phyloP scores from a whole-genome alignment of 169 alveolate genomes.

The Plasmodium berghei region DNA sequence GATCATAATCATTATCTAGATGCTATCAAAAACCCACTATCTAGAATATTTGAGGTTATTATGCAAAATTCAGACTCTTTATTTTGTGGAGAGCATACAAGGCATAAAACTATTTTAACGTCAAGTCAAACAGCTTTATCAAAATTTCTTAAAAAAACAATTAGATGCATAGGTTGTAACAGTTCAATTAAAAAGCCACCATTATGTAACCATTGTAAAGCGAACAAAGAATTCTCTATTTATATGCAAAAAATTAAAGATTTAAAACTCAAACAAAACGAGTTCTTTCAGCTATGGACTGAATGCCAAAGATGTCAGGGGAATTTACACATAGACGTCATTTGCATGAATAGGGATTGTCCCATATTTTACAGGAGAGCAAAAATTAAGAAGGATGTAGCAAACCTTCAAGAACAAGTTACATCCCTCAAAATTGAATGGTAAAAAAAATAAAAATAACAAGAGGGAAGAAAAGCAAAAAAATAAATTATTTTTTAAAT shows the following conservation, averaged over 20 bases:
- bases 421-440: constrained; percentile 77
- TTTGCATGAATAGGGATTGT: constrained; percentile 98
- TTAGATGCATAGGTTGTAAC: constrained; percentile 95
- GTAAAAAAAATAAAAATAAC: not conserved
- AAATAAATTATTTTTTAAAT: not conserved
- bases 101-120: constrained; percentile 78
- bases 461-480: constrained; percentile 1
- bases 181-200: constrained; percentile 87
- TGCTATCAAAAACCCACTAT: constrained; percentile 93
- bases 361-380: constrained; percentile 98
- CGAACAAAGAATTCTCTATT: constrained; percentile 80
- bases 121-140: constrained; percentile 89
- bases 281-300: constrained; percentile 96
- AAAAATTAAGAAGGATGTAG: constrained; percentile 93
- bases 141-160: constrained; percentile 91
- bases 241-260: constrained; percentile 87
- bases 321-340: constrained; percentile 94
- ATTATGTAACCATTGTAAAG: constrained; percentile 83
- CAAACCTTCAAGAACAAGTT: constrained; percentile 83
- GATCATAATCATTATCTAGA: constrained; percentile 98
- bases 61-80: constrained; percentile 93
- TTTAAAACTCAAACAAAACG: constrained; percentile 91
- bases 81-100: constrained; percentile 86
- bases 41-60: constrained; percentile 94
- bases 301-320: constrained; percentile 98